Evolutionary conservation across 768 basidiomycete species (phyloP), one percentile per base, ranked within the genome.

Genomic region (Serpula lacrymans): DNA sequence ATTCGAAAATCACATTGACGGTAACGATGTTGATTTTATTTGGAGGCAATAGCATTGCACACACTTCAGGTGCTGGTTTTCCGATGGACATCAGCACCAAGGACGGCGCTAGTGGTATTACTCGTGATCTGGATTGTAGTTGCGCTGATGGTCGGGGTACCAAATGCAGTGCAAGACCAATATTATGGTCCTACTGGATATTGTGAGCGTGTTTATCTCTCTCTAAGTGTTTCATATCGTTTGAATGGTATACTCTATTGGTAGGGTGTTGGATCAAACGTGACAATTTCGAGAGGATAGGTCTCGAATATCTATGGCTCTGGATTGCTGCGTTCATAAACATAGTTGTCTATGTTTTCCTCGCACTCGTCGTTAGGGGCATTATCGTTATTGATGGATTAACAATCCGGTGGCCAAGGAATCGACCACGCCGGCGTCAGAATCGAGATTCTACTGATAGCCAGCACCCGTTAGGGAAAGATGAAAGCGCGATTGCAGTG

Each of bases 221-320:
- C 13, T 37, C 13, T 34, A 18, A 21, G 3, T 10, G 11, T 29
- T n/a, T 27, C 28, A 26, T 18, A 17, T 13, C 13, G 3, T 18
- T 37, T 10, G 6, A 22, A 16, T n/a, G 16, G 6, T 17, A 8
- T 5, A 37, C 17, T n/a, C 17, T 4, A 18, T n/a, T 25, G 16
- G n/a, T 45, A 75, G 74, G 75, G 77, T 77, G 77, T 47, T 78
- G 77, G 76, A 76, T 78, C 29, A 42, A 47, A 3, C 27, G 50
- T 3, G 42, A 55, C 1, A 72, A 59, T 46, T 43, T 42, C 11
- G 67, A 75, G 43, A 62, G 62, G 34, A 69, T 75, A 10, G 64
- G 64, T 7, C 62, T 74, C 3, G 75, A 76, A 42, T 78, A 76
- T 42, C 39, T 72, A n/a, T 77, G 74, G 72, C 55, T 76, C 29